Conservation (phyloP, 148 eudicot genomes). For the Salicornia ramosissima region DNA sequence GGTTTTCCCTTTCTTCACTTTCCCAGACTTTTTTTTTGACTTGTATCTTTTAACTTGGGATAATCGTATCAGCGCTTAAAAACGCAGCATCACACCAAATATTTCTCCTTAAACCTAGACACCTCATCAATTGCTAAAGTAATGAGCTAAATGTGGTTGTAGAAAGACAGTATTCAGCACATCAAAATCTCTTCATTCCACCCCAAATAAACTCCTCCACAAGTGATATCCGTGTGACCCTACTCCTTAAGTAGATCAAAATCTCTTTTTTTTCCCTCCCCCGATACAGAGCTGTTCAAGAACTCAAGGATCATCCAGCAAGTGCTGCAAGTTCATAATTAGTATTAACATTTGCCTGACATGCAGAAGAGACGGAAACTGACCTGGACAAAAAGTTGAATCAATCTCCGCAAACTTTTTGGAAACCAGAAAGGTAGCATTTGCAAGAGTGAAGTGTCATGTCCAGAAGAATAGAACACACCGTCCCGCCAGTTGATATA, state of each 20-base stretch:
- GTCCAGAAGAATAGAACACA: constrained; percentile 77
- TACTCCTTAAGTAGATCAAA: too few relatives aligned
- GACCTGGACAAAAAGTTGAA: constrained; percentile 96
- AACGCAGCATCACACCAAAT: not conserved
- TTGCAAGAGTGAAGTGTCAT: constrained; percentile 83
- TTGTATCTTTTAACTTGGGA: not conserved
- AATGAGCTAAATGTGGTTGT: too few relatives aligned
- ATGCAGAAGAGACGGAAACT: constrained; percentile 12
- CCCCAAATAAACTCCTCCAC: not conserved
- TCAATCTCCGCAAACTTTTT: constrained; percentile 67
- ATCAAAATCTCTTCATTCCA: not conserved
- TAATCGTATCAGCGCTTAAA: not conserved
- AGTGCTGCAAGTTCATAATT: not conserved
- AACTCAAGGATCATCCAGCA: constrained; percentile 9
- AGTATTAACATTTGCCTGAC: not conserved
- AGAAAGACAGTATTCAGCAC: not conserved
- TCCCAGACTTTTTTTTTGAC: too few relatives aligned
- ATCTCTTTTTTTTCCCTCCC: too few relatives aligned
- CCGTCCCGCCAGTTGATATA: constrained; percentile 86
- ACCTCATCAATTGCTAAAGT: too few relatives aligned
- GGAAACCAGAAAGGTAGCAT: constrained; percentile 98
- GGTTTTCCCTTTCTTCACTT: too few relatives aligned
- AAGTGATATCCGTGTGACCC: not conserved
- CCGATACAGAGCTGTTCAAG: not conserved
- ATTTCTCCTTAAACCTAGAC: not conserved